A percentile compares a stretch with the other conserved stretches of the same genome.
These are phyloP conservation scores for Bryoerythrophyllum caledonicum DNA, from an alignment of 225 moss, liverwort and hornwort species.

Conservation along the genomic window DNA sequence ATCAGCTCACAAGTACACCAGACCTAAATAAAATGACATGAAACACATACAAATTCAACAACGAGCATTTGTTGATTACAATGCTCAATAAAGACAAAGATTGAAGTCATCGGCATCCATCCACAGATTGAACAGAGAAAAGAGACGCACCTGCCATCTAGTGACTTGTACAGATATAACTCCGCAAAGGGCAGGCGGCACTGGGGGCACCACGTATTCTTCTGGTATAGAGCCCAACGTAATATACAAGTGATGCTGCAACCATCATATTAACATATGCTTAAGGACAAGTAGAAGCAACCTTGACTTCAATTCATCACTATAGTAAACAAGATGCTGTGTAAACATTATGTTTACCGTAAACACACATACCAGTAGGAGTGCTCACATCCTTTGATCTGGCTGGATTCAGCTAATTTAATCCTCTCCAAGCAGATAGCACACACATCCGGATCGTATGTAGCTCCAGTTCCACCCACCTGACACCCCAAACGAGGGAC, in stretches of 20 bases:
- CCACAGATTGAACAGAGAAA: neutral
- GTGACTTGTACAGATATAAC: constrained; percentile 58
- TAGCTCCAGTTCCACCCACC: constrained; percentile 41
- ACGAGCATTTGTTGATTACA: neutral
- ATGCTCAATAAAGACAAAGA: neutral
- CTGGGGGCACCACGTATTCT: constrained; percentile 70
- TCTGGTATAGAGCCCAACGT: constrained; percentile 68
- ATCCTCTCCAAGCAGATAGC: constrained; percentile 67
- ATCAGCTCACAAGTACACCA: neutral
- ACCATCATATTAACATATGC: neutral
- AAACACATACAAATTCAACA: constrained; percentile 17
- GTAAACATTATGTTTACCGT: neutral
- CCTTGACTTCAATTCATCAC: neutral
- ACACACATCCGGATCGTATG: constrained; percentile 54
- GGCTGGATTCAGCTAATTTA: constrained; percentile 56
- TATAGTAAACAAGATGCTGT: neutral
- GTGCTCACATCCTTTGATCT: constrained; percentile 73
- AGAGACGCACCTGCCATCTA: constrained; percentile 56
- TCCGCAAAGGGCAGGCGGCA: constrained; percentile 65
- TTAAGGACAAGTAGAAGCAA: neutral
- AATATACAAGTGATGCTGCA: constrained; percentile 70
- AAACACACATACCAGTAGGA: constrained; percentile 52
- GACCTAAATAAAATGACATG: neutral
- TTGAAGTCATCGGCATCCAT: neutral
- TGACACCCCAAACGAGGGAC: constrained; percentile 31